phyloP scores from a whole-genome alignment of 495 filamentous ascomycete genomes.

The Penicillium herquei region DNA sequence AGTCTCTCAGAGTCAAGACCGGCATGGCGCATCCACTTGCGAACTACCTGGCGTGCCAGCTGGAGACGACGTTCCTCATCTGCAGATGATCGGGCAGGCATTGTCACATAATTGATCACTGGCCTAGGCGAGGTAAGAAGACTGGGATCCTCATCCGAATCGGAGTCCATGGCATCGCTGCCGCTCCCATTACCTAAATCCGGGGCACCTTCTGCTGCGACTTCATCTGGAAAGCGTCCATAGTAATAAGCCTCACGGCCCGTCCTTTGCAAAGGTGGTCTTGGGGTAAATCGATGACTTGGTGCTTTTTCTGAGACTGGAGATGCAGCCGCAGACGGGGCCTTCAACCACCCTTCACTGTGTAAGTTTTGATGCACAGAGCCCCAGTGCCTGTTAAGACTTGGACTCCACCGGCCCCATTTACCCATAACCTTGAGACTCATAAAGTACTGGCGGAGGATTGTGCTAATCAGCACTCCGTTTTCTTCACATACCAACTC shows the following conservation, averaged over 20 bases:
- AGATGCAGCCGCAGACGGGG: constrained; percentile 27
- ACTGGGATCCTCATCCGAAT: constrained; percentile 46
- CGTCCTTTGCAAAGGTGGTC: constrained; percentile 28
- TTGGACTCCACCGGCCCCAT: constrained; percentile 66
- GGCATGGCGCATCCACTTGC: constrained; percentile 73
- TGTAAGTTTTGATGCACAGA: constrained; percentile 56
- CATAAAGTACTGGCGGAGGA: constrained; percentile 88
- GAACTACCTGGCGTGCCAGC: constrained; percentile 59
- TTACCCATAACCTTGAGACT: constrained; percentile 72
- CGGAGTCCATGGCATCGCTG: constrained; percentile 42
- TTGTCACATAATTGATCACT: constrained; percentile 41
- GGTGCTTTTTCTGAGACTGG: constrained; percentile 30
- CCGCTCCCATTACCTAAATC: constrained; percentile 21
- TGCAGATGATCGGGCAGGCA: constrained; percentile 33
- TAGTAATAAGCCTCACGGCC: constrained; percentile 34
- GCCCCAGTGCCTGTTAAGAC: constrained; percentile 60
- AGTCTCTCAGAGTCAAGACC: constrained; percentile 47
- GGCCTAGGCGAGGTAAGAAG: constrained; percentile 36
- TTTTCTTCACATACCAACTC: constrained; percentile 82
- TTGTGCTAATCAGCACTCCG: constrained; percentile 77
- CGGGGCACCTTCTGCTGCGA: constrained; percentile 28
- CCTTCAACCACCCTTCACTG: constrained; percentile 36
- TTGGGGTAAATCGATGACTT: constrained; percentile 6
- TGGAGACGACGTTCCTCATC: constrained; percentile 41
- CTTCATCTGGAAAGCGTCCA: constrained; percentile 44